Conservation (phyloP, 2,329 filamentous ascomycete genomes). For the Zasmidium angulare region DNA sequence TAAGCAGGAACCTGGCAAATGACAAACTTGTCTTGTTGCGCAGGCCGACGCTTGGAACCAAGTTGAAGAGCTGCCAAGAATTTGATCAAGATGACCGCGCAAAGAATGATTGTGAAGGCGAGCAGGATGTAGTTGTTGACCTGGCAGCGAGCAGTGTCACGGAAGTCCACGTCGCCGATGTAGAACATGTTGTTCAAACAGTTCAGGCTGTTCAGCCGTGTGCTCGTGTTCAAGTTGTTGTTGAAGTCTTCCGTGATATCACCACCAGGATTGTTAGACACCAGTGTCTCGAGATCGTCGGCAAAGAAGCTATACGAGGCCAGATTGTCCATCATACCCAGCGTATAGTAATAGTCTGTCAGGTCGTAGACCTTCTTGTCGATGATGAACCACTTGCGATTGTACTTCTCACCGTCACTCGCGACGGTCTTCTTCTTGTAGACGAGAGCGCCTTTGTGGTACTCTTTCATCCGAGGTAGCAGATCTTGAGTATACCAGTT, state of each 20-base stretch:
- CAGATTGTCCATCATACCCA: conserved; percentile 55
- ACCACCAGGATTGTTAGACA: conserved; percentile 73
- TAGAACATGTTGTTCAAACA: conserved; percentile 86
- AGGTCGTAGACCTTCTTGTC: conserved; percentile 79
- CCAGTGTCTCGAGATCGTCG: conserved; percentile 61
- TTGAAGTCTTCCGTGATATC: conserved; percentile 72
- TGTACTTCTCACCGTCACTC: conserved; percentile 63
- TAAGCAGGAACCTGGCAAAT: conserved; percentile 98
- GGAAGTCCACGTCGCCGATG: conserved; percentile 81
- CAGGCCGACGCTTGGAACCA: conserved; percentile 83
- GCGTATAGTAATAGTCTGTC: conserved; percentile 85
- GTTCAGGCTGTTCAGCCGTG: conserved; percentile 67
- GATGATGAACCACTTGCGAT: conserved; percentile 78
- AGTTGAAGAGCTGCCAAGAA: conserved; percentile 93
- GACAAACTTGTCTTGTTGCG: conserved; percentile 96
- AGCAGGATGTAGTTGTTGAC: conserved; percentile 90
- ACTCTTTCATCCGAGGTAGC: conserved; percentile 76
- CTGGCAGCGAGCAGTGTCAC: conserved; percentile 71
- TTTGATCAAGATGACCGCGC: conserved; percentile 76
- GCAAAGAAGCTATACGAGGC: conserved; percentile 71
- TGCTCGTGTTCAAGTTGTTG: conserved; percentile 48
- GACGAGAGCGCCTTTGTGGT: conserved; percentile 84
- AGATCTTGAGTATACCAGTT: conserved; percentile 80
- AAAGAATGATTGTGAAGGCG: conserved; percentile 81
- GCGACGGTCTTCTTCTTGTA: conserved; percentile 61